Evolutionary conservation across 805 yeast species (phyloP).

Genomic region (Candida tibetensis): DNA sequence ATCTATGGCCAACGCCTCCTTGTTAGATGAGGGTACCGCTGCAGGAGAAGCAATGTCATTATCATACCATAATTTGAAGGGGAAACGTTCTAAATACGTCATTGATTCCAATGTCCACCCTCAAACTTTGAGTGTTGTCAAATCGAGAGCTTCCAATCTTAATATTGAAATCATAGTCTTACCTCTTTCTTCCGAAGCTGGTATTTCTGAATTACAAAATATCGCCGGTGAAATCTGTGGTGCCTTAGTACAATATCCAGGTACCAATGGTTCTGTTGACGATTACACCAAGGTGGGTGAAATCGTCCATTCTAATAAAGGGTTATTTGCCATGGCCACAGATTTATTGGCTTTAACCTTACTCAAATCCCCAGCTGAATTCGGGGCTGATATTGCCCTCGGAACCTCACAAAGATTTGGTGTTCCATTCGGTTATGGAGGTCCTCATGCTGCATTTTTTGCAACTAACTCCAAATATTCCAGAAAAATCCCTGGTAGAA

Average conservation of each 20-base stretch:
- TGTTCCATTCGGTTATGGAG: conserved; percentile 97
- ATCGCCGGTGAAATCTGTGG: conserved; percentile 58
- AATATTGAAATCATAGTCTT: conserved; percentile 61
- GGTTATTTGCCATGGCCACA: conserved; percentile 80
- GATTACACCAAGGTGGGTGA: conserved; percentile 58
- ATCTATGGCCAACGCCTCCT: conserved; percentile 91
- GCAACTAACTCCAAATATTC: conserved; percentile 78
- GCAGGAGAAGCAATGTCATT: conserved; percentile 96
- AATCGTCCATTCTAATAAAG: conserved; percentile 66
- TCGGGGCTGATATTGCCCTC: conserved; percentile 89
- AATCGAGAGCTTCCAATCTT: conserved; percentile 74
- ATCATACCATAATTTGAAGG: conserved; percentile 63
- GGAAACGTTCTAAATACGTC: conserved; percentile 65
- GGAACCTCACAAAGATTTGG: conserved; percentile 96
- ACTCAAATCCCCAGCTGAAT: conserved; percentile 76
- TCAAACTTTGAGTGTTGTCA: conserved; percentile 79
- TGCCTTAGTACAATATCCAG: conserved; percentile 86
- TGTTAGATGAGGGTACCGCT: conserved; percentile 95
- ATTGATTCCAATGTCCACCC: conserved; percentile 78
- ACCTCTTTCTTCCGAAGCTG: conserved; percentile 47
- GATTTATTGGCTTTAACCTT: conserved; percentile 88
- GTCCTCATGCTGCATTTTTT: conserved; percentile 98
- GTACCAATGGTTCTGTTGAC: conserved; percentile 67
- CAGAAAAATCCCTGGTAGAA: conserved; percentile 94
- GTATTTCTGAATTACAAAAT: conserved; percentile 22